phyloP scores from a whole-genome alignment of 176 grass and related monocot genomes.

The Puccinellia tenuiflora region DNA sequence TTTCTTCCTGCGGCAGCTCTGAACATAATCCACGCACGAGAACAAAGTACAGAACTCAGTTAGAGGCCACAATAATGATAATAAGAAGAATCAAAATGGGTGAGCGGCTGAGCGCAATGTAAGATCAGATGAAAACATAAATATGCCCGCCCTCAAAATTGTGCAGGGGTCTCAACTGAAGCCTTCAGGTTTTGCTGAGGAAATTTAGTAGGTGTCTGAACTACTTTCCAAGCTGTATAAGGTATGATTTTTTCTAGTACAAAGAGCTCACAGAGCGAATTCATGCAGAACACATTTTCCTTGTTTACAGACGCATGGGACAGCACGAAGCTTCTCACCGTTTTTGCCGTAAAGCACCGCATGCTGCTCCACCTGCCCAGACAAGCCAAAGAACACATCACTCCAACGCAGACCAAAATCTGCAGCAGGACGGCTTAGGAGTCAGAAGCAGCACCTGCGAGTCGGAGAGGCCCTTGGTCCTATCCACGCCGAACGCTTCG shows the following conservation, averaged over 20 bases:
- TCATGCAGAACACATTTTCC: not conserved
- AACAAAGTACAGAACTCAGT: slow-evolving; percentile 35
- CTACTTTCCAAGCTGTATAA: not conserved
- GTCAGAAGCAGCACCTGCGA: slow-evolving; percentile 50
- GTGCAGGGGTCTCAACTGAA: not conserved
- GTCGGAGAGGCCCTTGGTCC: slow-evolving; percentile 79
- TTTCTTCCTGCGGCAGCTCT: slow-evolving; percentile 96
- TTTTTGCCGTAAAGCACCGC: slow-evolving; percentile 73
- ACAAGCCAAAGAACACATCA: slow-evolving; percentile 38
- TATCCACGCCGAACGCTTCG: slow-evolving; percentile 80
- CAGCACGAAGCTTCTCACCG: slow-evolving; percentile 30
- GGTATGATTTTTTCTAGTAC: not conserved
- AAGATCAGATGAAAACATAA: slow-evolving; percentile 21
- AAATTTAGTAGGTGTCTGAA: not conserved
- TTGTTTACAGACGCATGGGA: not conserved
- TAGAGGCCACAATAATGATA: slow-evolving; percentile 19
- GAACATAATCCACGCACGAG: slow-evolving; percentile 36
- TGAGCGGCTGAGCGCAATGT: not conserved
- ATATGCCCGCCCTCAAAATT: not conserved
- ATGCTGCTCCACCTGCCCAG: slow-evolving; percentile 65
- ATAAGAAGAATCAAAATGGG: not conserved
- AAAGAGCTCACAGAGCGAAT: not conserved
- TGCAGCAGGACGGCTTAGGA: not conserved
- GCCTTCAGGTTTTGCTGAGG: not conserved
- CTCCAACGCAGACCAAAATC: not conserved